Evolutionary conservation across 495 filamentous ascomycete species (phyloP).

Genomic region (Neurospora sp.): DNA sequence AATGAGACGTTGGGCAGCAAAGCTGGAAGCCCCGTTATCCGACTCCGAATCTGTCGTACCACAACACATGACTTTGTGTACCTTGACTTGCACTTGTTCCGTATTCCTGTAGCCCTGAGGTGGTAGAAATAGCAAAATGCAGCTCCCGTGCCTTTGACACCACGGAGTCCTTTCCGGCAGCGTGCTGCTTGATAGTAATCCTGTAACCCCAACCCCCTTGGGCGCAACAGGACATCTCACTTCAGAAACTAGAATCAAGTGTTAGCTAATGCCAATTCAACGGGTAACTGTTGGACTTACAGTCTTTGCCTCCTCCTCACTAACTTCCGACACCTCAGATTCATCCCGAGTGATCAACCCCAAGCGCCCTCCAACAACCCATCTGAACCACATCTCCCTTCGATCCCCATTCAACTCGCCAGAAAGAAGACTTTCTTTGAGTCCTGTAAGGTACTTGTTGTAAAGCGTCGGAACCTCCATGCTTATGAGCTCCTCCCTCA

Average conservation of each 20-base stretch:
- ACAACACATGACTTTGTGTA: background rate
- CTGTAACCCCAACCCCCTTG: background rate
- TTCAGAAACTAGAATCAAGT: background rate
- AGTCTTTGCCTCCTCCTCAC: constrained; percentile 55
- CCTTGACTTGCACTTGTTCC: background rate
- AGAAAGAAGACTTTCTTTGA: constrained; percentile 63
- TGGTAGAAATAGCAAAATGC: background rate
- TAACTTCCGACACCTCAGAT: constrained; percentile 52
- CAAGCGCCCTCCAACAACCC: constrained; percentile 53
- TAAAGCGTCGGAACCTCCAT: constrained; percentile 69
- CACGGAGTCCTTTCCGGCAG: background rate
- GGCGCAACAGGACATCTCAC: too few relatives aligned
- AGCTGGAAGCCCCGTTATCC: background rate
- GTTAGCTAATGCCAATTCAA: background rate
- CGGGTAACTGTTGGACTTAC: constrained; percentile 23
- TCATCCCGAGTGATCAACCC: constrained; percentile 60
- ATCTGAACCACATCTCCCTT: constrained; percentile 67
- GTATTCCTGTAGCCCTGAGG: background rate
- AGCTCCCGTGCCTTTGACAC: background rate
- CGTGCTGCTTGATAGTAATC: background rate
- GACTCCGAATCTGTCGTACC: background rate
- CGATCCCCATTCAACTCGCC: constrained; percentile 75
- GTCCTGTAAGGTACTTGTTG: constrained; percentile 58
- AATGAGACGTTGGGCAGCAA: background rate
- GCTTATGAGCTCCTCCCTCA: constrained; percentile 67